phyloP scores from a whole-genome alignment of 2,329 filamentous ascomycete genomes.

The Tolypocladium tundrense region DNA sequence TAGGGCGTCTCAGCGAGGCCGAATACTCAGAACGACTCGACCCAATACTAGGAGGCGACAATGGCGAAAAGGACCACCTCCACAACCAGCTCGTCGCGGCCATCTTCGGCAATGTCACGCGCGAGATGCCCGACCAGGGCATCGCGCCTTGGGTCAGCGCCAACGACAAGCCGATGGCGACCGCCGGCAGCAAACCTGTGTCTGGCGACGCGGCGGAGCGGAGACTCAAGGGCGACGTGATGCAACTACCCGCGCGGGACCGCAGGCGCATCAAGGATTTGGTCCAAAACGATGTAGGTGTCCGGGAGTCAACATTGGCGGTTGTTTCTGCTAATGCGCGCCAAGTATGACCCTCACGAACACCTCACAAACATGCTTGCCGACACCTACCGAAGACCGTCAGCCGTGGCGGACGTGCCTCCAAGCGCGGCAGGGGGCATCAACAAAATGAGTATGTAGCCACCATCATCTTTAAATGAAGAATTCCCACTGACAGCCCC shows the following conservation, averaged over 20 bases:
- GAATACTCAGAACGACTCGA: conserved; percentile 52
- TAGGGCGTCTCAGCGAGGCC: conserved; percentile 52
- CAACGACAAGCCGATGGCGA: conserved; percentile 54
- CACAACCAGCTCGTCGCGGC: conserved; percentile 60
- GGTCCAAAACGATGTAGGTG: conserved; percentile 44
- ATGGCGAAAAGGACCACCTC: conserved; percentile 50
- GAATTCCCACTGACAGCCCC: conserved; percentile 8
- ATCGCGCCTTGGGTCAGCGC: conserved; percentile 63
- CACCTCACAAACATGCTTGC: conserved; percentile 40
- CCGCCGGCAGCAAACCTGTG: conserved; percentile 48
- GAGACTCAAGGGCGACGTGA: conserved; percentile 57
- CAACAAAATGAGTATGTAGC: conserved; percentile 64
- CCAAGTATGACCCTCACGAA: conserved; percentile 44
- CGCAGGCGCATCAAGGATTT: conserved; percentile 58
- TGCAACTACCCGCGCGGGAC: conserved; percentile 58
- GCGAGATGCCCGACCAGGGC: conserved; percentile 58
- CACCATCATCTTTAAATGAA: background rate
- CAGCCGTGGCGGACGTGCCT: conserved; percentile 48
- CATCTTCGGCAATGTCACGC: conserved; percentile 58
- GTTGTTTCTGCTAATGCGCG: conserved; percentile 5
- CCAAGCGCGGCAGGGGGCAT: conserved; percentile 59
- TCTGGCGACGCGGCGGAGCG: conserved; percentile 57
- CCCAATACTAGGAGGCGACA: conserved; percentile 45
- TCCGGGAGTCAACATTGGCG: background rate
- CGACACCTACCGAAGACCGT: conserved; percentile 36